Evolutionary conservation across 345 rosid genomes (phyloP), one percentile per base, ranked within the genome.

Genomic region (Citrus inodora): DNA sequence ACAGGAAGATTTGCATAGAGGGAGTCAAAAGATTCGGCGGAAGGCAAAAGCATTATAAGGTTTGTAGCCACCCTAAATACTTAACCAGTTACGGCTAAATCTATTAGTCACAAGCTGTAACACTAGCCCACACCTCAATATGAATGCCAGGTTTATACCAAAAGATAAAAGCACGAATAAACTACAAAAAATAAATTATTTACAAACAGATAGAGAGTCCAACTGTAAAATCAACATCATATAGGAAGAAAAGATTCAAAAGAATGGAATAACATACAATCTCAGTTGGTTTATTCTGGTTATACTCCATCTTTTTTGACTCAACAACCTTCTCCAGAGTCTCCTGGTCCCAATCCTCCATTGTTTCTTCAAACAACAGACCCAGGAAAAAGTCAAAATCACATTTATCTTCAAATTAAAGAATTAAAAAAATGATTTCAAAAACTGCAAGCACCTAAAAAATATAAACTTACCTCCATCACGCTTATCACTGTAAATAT

Each of bases 261-360:
- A 38, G 60, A 81, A 48, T 63, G 63, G 79, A 64, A 77, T 53
- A 70, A 82, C 89, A 73, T 87, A 93, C 99, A 75, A 96, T 94
- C 75, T 96, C 97, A 61, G 97, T 96, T 62, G 98, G 99, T 86
- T 88, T 94, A 67, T 96, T 96, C 88, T 87, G 92, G 81, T 94
- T 91, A 76, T 96, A 94, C 83, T 96, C 98, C 0, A 63, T 86
- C 76, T 86, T 90, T 92, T 94, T 96, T 0, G 93, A 91, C 79
- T 91, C 98, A 74, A 96, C 92, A 69, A 92, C 99, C 85, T 92
- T 91, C 88, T 96, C 99, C 80, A 96, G 84, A 4, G 89, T 92
- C 78, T 88, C 98, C 80, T 94, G 99, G 85, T 96, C 99, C 99
- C 98, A 96, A 56, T 96, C 97, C 67, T 94, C 99, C 99, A 96